Evolutionary conservation across 2,329 filamentous ascomycete genomes (phyloP), one percentile per base, ranked within the genome.

Genomic region (Trichoderma cornu-damae): DNA sequence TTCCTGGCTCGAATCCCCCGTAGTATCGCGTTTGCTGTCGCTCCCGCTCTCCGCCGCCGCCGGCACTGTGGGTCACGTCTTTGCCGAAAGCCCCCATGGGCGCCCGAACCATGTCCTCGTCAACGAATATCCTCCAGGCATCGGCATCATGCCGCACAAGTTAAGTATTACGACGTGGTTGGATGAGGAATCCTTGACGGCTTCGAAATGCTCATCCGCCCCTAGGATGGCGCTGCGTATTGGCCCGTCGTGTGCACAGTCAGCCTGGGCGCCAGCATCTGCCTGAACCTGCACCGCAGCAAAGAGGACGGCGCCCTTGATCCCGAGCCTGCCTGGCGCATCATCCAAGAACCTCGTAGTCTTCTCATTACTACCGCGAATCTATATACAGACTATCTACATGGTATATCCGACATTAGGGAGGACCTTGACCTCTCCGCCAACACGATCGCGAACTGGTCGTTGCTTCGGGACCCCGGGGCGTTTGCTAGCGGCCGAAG

Each of bases 111-210:
- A 97, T 73, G 90, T 96, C 44, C 78, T 97, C 35, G 85, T 97
- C 64, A 99, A 99, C 68, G 92, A 96, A 70, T 99, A 97, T 70
- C 79, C 80, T 1, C 84, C 89, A 0, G 90, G 89, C 2, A 83
- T 96, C 61, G 93, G 93, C n/a, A 97, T 97, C 63, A 96, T 96
- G 89, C 86, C 92, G 46, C 93, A 97, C 70, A 94, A 96, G 76
- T 70, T 73, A 66, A 71, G 70, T 73, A 65, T 59, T 43, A 68
- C 53, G 48, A 37, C 16, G 18, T 20, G 20, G 57, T 59, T n/a
- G 48, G 46, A 46, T 47, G 38, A 37, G 9, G 34, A 43, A 35
- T 34, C 34, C 42, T 42, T 44, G 18, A 26, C 47, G 24, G 46
- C 52, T 47, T 56, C 30, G 22, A 37, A 37, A 68, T 67, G 65